A percentile compares a stretch with the other conserved stretches of the same genome.
These are phyloP conservation scores for Spizellomyces punctatus DNA, from an alignment of 192 early-diverging fungal species.

Conservation along the genomic window DNA sequence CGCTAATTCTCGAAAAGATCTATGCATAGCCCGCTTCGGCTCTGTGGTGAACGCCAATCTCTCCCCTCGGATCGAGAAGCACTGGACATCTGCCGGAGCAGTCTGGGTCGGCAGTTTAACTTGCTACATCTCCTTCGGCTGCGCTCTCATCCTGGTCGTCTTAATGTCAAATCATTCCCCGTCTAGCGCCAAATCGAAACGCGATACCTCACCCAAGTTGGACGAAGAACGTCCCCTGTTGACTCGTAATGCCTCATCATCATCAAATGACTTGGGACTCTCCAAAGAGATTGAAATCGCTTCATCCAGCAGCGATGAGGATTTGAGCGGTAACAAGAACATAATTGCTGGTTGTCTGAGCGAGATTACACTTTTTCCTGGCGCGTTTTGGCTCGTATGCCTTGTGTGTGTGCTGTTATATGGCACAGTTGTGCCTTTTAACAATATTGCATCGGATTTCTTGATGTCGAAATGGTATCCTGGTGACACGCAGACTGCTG, in stretches of 20 bases:
- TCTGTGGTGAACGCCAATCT: conserved; percentile 56
- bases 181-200: neutral
- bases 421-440: conserved; percentile 58
- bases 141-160: conserved; percentile 34
- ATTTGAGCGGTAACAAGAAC: neutral
- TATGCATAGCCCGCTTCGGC: conserved; percentile 54
- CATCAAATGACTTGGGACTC: neutral
- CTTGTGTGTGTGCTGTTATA: conserved; percentile 58
- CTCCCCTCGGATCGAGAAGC: conserved; percentile 50
- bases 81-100: conserved; percentile 37
- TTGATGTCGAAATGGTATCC: conserved; percentile 61
- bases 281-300: neutral
- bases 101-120: conserved; percentile 50
- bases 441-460: conserved; percentile 58
- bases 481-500: conserved; percentile 52
- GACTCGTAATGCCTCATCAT: too few relatives aligned
- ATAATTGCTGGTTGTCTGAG: neutral
- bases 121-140: conserved; percentile 50
- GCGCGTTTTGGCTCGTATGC: conserved; percentile 57
- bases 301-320: conserved; percentile 5
- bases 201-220: conserved; percentile 9
- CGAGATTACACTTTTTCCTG: conserved; percentile 40
- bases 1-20: conserved; percentile 32
- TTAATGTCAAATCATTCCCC: conserved; percentile 41
- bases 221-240: conserved; percentile 19